Percentiles rank a stretch among this genome's conserved stretches.
Conservation (phyloP, 2,329 filamentous ascomycete species). For the Beauveria sp. region DNA sequence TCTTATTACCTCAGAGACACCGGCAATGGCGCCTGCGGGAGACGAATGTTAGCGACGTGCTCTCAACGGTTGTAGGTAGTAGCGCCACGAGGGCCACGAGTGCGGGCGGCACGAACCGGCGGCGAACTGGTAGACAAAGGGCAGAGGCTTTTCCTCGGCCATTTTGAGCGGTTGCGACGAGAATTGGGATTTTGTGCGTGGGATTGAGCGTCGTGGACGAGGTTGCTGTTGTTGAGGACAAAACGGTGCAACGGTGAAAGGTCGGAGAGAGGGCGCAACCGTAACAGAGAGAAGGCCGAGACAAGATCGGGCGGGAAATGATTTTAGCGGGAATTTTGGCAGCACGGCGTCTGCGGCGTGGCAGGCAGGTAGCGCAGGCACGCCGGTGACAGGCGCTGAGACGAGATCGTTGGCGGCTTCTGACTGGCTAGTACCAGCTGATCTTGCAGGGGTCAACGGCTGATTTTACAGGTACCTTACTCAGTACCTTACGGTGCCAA, state of each 20-base stretch:
- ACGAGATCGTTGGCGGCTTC: not conserved
- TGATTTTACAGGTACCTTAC: too few relatives aligned
- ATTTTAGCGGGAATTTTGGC: constrained; percentile 1
- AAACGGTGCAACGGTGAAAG: constrained; percentile 3
- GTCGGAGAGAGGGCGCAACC: constrained; percentile 9
- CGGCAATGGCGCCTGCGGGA: constrained; percentile 73
- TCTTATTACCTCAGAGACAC: constrained; percentile 76
- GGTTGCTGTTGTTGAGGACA: not conserved
- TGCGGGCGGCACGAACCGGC: constrained; percentile 55
- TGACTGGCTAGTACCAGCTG: not conserved
- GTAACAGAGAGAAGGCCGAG: not conserved
- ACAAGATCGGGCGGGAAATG: constrained; percentile 3
- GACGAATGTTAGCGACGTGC: constrained; percentile 12
- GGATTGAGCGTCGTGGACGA: not conserved
- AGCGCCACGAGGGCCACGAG: not conserved
- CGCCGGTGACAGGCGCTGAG: not conserved
- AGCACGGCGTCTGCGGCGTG: not conserved
- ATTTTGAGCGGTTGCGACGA: constrained; percentile 37
- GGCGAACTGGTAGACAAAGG: constrained; percentile 91
- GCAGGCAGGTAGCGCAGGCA: not conserved
- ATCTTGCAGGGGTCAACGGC: too few relatives aligned
- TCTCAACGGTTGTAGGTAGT: not conserved
- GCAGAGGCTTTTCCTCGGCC: constrained; percentile 67
- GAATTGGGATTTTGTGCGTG: not conserved
- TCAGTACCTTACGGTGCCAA: too few relatives aligned